These are phyloP conservation scores for Rubia yunnanensis DNA, from an alignment of 257 asterid species.

Conservation along the genomic window DNA sequence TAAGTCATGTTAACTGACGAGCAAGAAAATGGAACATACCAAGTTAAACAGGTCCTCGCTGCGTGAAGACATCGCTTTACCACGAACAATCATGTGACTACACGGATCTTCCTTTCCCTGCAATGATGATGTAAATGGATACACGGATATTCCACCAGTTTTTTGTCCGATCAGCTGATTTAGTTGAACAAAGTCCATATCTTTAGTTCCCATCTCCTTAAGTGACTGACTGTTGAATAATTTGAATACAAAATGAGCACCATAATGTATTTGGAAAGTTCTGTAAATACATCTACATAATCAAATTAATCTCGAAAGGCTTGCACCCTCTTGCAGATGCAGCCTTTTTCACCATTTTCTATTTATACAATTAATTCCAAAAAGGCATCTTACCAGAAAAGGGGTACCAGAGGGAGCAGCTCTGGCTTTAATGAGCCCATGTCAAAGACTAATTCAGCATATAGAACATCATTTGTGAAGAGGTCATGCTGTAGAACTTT, in stretches of 20 bases:
- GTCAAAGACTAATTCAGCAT: slow-evolving; percentile 91
- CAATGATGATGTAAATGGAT: slow-evolving; percentile 82
- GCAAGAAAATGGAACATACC: slow-evolving; percentile 34
- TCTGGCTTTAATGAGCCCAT: slow-evolving; percentile 85
- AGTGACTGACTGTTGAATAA: slow-evolving; percentile 74
- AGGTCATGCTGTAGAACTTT: slow-evolving; percentile 80
- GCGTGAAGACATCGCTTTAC: slow-evolving; percentile 90
- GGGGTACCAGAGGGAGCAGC: slow-evolving; percentile 91
- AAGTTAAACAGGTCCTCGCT: slow-evolving; percentile 77
- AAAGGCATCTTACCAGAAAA: slow-evolving; percentile 72
- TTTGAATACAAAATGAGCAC: slow-evolving; percentile 9
- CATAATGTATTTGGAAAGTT: neutral
- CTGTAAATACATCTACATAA: neutral
- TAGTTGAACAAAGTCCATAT: slow-evolving; percentile 85
- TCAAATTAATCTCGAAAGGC: neutral
- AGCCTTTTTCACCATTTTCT: neutral
- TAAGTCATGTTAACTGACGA: neutral
- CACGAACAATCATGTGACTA: slow-evolving; percentile 73
- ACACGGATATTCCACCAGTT: slow-evolving; percentile 95
- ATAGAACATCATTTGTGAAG: slow-evolving; percentile 93
- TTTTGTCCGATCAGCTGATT: slow-evolving; percentile 93
- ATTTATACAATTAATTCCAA: neutral
- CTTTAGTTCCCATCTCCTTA: slow-evolving; percentile 97
- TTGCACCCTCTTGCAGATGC: neutral
- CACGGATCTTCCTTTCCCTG: slow-evolving; percentile 71